A percentile compares a stretch with the other conserved stretches of the same genome.
These are phyloP conservation scores for Gynostemma pentaphyllum DNA, from an alignment of 306 rosid species.

Conservation along the genomic window DNA sequence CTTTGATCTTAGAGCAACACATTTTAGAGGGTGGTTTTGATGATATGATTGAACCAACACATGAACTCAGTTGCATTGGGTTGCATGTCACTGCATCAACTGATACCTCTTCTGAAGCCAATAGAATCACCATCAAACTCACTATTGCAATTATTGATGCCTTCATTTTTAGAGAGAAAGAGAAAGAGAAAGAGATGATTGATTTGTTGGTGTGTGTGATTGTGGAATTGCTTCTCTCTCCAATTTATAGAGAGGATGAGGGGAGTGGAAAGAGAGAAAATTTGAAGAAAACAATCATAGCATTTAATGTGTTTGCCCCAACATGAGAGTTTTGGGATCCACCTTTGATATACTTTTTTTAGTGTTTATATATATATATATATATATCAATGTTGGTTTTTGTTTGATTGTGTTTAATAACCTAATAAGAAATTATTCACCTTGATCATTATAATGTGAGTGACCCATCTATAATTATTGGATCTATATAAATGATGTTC, in stretches of 20 bases:
- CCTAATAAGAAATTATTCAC: too few relatives aligned
- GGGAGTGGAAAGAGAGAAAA: constrained; percentile 2
- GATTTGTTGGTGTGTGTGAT: constrained; percentile 13
- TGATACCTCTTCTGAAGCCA: constrained; percentile 29
- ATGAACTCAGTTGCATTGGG: constrained; percentile 69
- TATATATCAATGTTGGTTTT: too few relatives aligned
- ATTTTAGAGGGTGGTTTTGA: constrained; percentile 51
- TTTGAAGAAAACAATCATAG: not conserved
- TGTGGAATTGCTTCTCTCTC: constrained; percentile 23
- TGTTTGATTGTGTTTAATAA: too few relatives aligned
- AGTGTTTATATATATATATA: too few relatives aligned
- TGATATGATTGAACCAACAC: constrained; percentile 80
- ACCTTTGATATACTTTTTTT: too few relatives aligned
- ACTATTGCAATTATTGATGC: constrained; percentile 24
- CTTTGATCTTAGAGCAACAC: constrained; percentile 84
- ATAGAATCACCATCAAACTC: constrained; percentile 30
- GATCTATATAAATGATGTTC: too few relatives aligned
- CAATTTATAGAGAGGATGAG: constrained; percentile 42
- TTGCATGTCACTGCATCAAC: constrained; percentile 64
- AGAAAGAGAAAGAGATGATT: constrained; percentile 9
- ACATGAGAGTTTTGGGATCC: too few relatives aligned
- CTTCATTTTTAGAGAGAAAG: constrained; percentile 28
- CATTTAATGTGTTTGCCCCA: not conserved
- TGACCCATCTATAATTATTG: too few relatives aligned
- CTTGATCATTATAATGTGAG: too few relatives aligned